Evolutionary conservation across 2,329 filamentous ascomycete species (phyloP).

Genomic region (Beauveria sp.): DNA sequence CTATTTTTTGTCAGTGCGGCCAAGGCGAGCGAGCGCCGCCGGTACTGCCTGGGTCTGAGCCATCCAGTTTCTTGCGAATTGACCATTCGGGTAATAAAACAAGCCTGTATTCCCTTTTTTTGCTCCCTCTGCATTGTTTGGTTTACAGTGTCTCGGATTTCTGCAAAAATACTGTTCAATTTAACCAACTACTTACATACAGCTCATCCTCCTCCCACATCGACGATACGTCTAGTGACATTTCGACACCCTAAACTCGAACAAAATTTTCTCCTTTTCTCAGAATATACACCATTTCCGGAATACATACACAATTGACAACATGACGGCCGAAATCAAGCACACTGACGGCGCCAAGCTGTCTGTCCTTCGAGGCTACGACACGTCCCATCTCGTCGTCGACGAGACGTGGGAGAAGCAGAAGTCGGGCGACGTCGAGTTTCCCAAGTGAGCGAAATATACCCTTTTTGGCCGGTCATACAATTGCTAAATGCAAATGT

Average conservation of each 20-base stretch:
- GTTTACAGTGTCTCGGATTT: not conserved
- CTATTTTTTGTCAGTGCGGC: not conserved
- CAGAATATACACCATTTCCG: not conserved
- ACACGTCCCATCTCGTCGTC: conserved; percentile 9
- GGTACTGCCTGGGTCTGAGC: not conserved
- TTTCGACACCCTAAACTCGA: no score
- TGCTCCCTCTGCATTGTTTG: not conserved
- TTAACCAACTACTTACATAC: not conserved
- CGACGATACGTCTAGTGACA: not conserved
- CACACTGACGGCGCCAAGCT: conserved; percentile 7
- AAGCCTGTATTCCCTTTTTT: not conserved
- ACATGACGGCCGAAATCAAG: not conserved
- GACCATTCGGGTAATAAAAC: not conserved
- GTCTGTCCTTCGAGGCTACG: conserved; percentile 6
- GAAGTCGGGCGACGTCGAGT: not conserved
- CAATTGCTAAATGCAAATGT: no score
- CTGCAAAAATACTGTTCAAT: no score
- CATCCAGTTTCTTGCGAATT: no score
- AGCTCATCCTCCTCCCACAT: not conserved
- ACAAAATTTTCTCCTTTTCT: not conserved
- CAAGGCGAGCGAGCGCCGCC: not conserved
- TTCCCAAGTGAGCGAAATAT: not conserved
- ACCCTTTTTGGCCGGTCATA: no score
- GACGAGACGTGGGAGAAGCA: not conserved
- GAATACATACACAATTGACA: not conserved